These are phyloP conservation scores for Solanum virginianum DNA, from an alignment of 257 asterid genomes.

Conservation along the genomic window DNA sequence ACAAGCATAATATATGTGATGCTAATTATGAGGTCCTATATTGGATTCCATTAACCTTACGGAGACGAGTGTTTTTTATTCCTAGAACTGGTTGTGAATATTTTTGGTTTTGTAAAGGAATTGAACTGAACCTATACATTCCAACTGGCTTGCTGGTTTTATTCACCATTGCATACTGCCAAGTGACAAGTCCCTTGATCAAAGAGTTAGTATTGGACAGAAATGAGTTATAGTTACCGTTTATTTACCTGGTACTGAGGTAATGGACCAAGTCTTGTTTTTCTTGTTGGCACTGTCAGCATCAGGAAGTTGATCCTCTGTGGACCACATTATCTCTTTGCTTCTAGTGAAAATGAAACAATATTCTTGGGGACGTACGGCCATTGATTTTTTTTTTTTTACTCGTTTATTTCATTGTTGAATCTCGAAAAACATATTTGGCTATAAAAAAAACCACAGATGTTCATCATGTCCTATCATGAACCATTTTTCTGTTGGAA, in stretches of 20 bases:
- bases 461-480: neutral
- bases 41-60: neutral
- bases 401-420: too few relatives aligned
- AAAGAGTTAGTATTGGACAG: neutral
- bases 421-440: too few relatives aligned
- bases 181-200: neutral
- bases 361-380: too few relatives aligned
- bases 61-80: neutral
- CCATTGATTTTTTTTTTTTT: too few relatives aligned
- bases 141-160: neutral
- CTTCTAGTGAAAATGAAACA: too few relatives aligned
- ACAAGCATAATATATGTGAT: neutral
- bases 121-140: neutral
- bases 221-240: neutral
- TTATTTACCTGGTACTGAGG: neutral
- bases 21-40: neutral
- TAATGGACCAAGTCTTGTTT: neutral
- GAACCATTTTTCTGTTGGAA: neutral
- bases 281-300: neutral
- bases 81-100: neutral
- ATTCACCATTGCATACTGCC: neutral
- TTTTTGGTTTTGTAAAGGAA: neutral
- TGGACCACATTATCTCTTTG: neutral
- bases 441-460: neutral
- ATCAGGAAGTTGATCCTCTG: neutral